Conservation (phyloP, 257 asterid genomes). For the Solanum piurae region DNA sequence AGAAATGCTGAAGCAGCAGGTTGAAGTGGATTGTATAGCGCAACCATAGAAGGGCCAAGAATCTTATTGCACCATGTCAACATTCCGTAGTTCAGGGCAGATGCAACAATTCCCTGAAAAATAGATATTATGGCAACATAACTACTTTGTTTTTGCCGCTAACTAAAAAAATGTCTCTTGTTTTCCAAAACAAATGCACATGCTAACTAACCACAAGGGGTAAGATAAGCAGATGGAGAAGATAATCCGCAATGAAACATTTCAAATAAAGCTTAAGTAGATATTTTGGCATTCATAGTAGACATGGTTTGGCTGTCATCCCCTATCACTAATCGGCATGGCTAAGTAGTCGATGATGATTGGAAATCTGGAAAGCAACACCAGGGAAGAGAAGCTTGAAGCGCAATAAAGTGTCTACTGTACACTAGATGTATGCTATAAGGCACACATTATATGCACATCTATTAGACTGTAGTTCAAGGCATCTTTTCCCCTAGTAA, state of each 20-base stretch:
- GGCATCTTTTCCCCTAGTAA: not conserved
- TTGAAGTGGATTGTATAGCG: slow-evolving; percentile 86
- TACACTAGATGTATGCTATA: not conserved
- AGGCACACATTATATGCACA: not conserved
- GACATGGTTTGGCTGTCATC: not conserved
- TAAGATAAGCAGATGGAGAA: not conserved
- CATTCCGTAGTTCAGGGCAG: slow-evolving; percentile 83
- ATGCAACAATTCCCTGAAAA: slow-evolving; percentile 75
- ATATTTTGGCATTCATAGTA: not conserved
- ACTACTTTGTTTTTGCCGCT: not conserved
- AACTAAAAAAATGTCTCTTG: not conserved
- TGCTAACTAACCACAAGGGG: not conserved
- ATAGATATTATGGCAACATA: not conserved
- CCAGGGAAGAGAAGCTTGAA: not conserved
- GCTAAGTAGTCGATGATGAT: not conserved
- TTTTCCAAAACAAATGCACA: not conserved
- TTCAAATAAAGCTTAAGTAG: not conserved
- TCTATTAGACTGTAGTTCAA: not conserved
- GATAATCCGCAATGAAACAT: not conserved
- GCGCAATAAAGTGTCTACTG: not conserved
- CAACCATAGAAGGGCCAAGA: slow-evolving; percentile 89
- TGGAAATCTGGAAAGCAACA: not conserved
- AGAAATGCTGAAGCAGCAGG: slow-evolving; percentile 86
- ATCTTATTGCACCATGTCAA: slow-evolving; percentile 84
- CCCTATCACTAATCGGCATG: not conserved